Conservation (phyloP, 2,329 filamentous ascomycete species). For the Cladophialophora carrionii region DNA sequence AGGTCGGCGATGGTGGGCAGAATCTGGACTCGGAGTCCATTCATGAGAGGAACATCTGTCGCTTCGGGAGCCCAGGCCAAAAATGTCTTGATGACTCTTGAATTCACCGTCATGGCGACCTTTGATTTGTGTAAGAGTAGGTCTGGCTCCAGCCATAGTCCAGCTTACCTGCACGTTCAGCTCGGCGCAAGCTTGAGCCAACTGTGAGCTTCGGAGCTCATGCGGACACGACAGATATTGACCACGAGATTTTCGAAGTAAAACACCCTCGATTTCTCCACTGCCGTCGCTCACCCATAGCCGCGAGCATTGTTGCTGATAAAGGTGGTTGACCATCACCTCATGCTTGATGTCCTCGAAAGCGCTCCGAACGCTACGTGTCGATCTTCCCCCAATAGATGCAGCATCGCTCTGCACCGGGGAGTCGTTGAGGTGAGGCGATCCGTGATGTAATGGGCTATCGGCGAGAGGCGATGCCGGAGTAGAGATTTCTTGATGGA, state of each 20-base stretch:
- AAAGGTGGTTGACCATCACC: slow-evolving; percentile 81
- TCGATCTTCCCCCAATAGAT: slow-evolving; percentile 45
- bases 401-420: slow-evolving; percentile 59
- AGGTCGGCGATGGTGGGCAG: slow-evolving; percentile 72
- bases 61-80: slow-evolving; percentile 73
- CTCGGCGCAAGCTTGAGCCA: slow-evolving; percentile 67
- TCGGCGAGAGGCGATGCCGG: background rate
- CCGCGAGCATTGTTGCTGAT: slow-evolving; percentile 75
- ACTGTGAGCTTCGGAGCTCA: slow-evolving; percentile 63
- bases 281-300: slow-evolving; percentile 73
- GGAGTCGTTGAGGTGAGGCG: slow-evolving; percentile 9
- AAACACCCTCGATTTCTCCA: slow-evolving; percentile 70
- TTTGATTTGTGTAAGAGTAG: slow-evolving; percentile 41
- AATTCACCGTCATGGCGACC: slow-evolving; percentile 81
- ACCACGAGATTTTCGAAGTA: slow-evolving; percentile 68
- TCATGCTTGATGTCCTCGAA: slow-evolving; percentile 77
- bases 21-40: slow-evolving; percentile 76
- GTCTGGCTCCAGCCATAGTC: slow-evolving; percentile 22
- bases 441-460: slow-evolving; percentile 1
- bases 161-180: slow-evolving; percentile 69
- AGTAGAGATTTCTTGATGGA: slow-evolving; percentile 6
- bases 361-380: slow-evolving; percentile 56
- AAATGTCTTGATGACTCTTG: slow-evolving; percentile 76
- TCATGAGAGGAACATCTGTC: slow-evolving; percentile 73
- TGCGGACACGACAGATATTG: slow-evolving; percentile 75